Evolutionary conservation across 176 grass and related monocot genomes (phyloP).

Genomic region (Cenchrus americanus): DNA sequence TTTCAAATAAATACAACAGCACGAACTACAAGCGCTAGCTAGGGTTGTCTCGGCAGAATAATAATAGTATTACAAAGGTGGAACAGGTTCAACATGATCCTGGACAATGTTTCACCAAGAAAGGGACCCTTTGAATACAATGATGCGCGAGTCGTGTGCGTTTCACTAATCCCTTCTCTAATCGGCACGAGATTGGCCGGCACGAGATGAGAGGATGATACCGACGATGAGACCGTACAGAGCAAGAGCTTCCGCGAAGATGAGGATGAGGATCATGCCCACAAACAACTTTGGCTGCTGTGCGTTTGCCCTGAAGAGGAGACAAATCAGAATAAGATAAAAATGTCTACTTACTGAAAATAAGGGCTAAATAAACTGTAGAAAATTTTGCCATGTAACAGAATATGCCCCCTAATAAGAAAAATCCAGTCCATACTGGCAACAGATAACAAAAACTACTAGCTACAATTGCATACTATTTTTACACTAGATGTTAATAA

Average conservation of each 20-base stretch:
- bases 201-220: conserved; percentile 56
- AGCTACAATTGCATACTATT: background rate
- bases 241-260: conserved; percentile 52
- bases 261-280: conserved; percentile 56
- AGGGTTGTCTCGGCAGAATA: conserved; percentile 14
- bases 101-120: background rate
- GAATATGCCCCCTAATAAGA: background rate
- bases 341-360: background rate
- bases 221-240: conserved; percentile 52
- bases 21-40: conserved; percentile 16
- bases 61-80: conserved; percentile 31
- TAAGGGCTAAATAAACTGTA: background rate
- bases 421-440: background rate
- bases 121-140: conserved; percentile 23
- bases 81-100: conserved; percentile 26
- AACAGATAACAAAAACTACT: background rate
- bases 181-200: conserved; percentile 43
- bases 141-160: background rate
- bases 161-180: background rate
- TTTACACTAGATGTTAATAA: background rate
- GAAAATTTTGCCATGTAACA: background rate
- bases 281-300: conserved; percentile 54
- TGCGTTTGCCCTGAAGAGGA: conserved; percentile 34
- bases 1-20: conserved; percentile 48
- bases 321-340: background rate